Evolutionary conservation across 2,329 filamentous ascomycete genomes (phyloP).

Genomic region (Trichoderma sp.): DNA sequence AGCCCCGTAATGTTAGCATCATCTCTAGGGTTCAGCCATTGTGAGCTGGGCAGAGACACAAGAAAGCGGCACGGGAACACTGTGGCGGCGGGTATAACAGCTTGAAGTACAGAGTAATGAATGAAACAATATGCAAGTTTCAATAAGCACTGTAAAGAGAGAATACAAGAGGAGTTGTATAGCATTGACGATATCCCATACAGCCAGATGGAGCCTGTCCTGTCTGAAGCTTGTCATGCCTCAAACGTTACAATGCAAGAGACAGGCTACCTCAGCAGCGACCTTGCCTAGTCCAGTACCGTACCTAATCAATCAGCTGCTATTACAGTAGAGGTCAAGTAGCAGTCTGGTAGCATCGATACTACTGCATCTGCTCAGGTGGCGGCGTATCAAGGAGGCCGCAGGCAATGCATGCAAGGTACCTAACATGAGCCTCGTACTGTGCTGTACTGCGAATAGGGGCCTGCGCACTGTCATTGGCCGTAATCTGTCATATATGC

Average conservation of each 20-base stretch:
- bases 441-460: background rate
- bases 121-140: background rate
- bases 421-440: background rate
- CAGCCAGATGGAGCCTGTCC: background rate
- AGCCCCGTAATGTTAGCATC: background rate
- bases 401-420: background rate
- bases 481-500: constrained; percentile 20
- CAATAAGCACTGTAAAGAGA: background rate
- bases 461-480: background rate
- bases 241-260: background rate
- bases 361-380: background rate
- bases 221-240: background rate
- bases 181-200: background rate
- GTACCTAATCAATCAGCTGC: background rate
- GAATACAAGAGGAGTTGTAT: background rate
- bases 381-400: background rate
- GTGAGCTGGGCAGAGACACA: background rate
- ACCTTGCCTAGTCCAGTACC: background rate
- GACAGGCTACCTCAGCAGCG: background rate
- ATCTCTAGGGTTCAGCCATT: background rate
- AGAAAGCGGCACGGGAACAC: background rate
- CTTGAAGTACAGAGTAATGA: background rate
- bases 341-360: background rate
- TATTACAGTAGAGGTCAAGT: background rate
- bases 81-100: background rate